These are phyloP conservation scores for Dendrocalamus latiflorus DNA, from an alignment of 202 grass and related monocot genomes.

Conservation along the genomic window DNA sequence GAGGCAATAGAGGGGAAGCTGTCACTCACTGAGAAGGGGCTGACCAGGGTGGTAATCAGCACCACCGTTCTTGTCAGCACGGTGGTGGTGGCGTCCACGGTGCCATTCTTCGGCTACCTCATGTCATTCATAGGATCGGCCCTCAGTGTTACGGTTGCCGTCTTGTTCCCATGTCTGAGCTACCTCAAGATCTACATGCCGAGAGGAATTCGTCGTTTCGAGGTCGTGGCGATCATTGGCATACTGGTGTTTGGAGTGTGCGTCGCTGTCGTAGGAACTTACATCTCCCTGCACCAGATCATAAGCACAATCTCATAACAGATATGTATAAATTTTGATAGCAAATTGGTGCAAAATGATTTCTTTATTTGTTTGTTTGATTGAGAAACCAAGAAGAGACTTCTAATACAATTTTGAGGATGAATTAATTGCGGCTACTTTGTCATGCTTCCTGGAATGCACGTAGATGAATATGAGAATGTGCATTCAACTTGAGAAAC, in stretches of 20 bases:
- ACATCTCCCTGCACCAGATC: conserved; percentile 65
- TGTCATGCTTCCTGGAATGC: no score
- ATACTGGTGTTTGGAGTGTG: conserved; percentile 42
- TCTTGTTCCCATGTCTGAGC: conserved; percentile 58
- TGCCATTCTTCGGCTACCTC: conserved; percentile 74
- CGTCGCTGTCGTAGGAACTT: conserved; percentile 45
- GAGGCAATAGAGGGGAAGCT: conserved; percentile 30
- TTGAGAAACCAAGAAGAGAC: no score
- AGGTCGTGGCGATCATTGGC: conserved; percentile 34
- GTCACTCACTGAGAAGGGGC: no score
- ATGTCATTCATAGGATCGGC: conserved; percentile 67
- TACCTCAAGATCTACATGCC: conserved; percentile 61
- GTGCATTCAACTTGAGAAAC: no score
- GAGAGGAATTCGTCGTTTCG: not conserved
- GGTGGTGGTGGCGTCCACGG: conserved; percentile 33
- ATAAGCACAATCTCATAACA: no score
- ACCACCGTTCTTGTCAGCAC: conserved; percentile 50
- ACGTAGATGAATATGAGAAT: no score
- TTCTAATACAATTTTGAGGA: no score
- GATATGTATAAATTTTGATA: no score
- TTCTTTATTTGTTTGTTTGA: no score
- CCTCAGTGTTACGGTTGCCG: conserved; percentile 45
- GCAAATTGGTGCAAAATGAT: no score
- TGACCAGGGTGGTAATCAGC: conserved; percentile 6
- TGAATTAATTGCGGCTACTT: no score